These are phyloP conservation scores for Monosporascus ibericus DNA, from an alignment of 2,329 filamentous ascomycete species.

Conservation along the genomic window DNA sequence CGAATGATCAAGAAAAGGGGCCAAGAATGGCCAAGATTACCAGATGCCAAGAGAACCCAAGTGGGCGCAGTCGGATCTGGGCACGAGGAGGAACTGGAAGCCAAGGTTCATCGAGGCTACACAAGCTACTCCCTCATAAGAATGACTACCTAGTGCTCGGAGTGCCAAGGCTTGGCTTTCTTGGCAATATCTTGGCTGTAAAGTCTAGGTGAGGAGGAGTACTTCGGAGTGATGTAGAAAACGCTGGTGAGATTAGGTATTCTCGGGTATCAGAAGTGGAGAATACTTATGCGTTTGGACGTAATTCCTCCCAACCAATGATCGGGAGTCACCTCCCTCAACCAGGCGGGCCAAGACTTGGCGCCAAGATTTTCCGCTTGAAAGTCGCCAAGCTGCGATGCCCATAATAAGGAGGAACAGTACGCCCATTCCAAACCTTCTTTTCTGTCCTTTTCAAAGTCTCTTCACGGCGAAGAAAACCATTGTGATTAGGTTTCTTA, in stretches of 20 bases:
- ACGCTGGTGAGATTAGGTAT: constrained; percentile 12
- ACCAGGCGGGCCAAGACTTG: constrained; percentile 20
- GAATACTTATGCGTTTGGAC: constrained; percentile 17
- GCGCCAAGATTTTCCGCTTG: constrained; percentile 28
- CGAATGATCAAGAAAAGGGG: constrained; percentile 4
- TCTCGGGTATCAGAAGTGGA: constrained; percentile 14
- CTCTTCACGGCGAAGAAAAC: constrained; percentile 4
- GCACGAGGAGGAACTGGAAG: constrained; percentile 19
- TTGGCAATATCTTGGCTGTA: not conserved
- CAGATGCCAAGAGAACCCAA: constrained; percentile 8
- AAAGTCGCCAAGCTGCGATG: constrained; percentile 24
- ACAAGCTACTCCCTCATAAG: constrained; percentile 7
- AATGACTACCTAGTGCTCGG: constrained; percentile 8
- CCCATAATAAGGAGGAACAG: constrained; percentile 24
- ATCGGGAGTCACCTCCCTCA: constrained; percentile 15
- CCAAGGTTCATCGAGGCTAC: constrained; percentile 12
- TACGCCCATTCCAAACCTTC: constrained; percentile 26
- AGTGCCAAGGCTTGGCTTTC: not conserved
- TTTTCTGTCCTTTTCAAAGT: constrained; percentile 16
- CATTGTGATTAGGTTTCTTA: not conserved
- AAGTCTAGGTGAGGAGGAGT: not conserved
- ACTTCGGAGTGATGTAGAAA: constrained; percentile 16
- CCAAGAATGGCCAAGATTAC: constrained; percentile 9
- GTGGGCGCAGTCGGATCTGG: constrained; percentile 23
- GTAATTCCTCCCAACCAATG: constrained; percentile 19